Conservation (phyloP, 768 basidiomycete species). For the Boletus sp. region DNA sequence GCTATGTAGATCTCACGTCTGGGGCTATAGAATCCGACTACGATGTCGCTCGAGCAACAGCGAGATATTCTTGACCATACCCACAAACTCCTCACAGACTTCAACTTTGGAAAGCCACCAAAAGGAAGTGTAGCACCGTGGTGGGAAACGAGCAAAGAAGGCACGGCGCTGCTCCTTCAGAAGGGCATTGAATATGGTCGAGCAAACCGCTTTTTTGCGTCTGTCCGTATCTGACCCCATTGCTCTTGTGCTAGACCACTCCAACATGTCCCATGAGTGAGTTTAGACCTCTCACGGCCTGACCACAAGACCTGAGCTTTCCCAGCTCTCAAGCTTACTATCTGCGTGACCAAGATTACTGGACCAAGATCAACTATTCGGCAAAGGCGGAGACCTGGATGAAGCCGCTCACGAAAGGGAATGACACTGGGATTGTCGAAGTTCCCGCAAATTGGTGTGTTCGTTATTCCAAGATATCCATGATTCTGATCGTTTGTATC, state of each 20-base stretch:
- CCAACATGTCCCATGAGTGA: slow-evolving; percentile 54
- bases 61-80: slow-evolving; percentile 69
- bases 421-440: slow-evolving; percentile 58
- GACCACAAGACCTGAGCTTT: not conserved
- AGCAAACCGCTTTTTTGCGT: not conserved
- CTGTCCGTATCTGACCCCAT: slow-evolving; percentile 4
- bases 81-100: slow-evolving; percentile 59
- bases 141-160: slow-evolving; percentile 77
- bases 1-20: not conserved
- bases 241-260: slow-evolving; percentile 44
- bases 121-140: slow-evolving; percentile 72
- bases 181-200: slow-evolving; percentile 75
- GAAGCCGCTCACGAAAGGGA: slow-evolving; percentile 65
- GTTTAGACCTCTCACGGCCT: not conserved
- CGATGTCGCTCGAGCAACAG: slow-evolving; percentile 65
- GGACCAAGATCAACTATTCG: slow-evolving; percentile 71
- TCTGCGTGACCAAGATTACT: slow-evolving; percentile 62
- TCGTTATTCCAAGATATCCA: not conserved
- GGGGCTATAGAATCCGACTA: slow-evolving; percentile 49
- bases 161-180: slow-evolving; percentile 59
- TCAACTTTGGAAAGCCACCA: slow-evolving; percentile 58
- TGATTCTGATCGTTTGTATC: not conserved
- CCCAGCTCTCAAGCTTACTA: slow-evolving; percentile 62
- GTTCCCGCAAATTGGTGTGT: slow-evolving; percentile 71
- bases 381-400: slow-evolving; percentile 66